Percentiles rank a stretch among this genome's conserved stretches.
These are phyloP conservation scores for Cladosporium velox DNA, from an alignment of 2,329 filamentous ascomycete species.

Conservation along the genomic window DNA sequence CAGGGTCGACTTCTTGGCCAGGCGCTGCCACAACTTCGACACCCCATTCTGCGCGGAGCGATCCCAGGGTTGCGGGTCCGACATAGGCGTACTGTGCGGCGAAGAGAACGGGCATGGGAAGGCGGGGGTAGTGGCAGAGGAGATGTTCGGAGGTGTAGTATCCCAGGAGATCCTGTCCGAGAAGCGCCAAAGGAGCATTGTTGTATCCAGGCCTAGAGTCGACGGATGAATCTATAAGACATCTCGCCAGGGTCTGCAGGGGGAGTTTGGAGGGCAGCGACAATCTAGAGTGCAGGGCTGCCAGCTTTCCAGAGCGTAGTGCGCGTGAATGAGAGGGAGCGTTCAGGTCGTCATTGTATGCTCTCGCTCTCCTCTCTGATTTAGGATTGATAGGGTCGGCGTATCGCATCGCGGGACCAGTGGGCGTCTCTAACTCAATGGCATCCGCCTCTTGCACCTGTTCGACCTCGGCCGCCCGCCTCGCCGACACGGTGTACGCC, in stretches of 20 bases:
- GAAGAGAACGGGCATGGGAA: conserved; percentile 86
- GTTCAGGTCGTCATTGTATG: conserved; percentile 24
- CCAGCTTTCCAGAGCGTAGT: conserved; percentile 78
- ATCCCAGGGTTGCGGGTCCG: conserved; percentile 71
- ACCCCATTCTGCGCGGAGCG: conserved; percentile 84
- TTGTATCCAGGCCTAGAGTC: conserved; percentile 81
- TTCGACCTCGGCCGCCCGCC: conserved; percentile 12
- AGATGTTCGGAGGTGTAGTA: conserved; percentile 90
- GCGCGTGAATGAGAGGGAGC: conserved; percentile 47
- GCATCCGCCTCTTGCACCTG: conserved; percentile 9
- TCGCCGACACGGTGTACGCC: conserved; percentile 17
- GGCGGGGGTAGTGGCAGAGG: conserved; percentile 82
- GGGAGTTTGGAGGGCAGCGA: conserved; percentile 79
- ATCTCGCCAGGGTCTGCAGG: conserved; percentile 79
- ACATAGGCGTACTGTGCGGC: conserved; percentile 82
- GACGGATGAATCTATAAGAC: conserved; percentile 82
- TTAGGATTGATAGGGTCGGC: background rate
- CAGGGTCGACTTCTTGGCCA: conserved; percentile 88
- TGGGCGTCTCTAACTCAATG: background rate
- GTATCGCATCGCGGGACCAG: background rate
- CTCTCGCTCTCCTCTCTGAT: background rate
- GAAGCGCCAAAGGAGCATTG: conserved; percentile 77
- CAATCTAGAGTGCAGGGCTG: conserved; percentile 87
- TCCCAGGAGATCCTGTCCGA: conserved; percentile 80
- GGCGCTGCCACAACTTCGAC: conserved; percentile 84